Evolutionary conservation across 306 rosid genomes (phyloP).

Genomic region (Malus asiatica): DNA sequence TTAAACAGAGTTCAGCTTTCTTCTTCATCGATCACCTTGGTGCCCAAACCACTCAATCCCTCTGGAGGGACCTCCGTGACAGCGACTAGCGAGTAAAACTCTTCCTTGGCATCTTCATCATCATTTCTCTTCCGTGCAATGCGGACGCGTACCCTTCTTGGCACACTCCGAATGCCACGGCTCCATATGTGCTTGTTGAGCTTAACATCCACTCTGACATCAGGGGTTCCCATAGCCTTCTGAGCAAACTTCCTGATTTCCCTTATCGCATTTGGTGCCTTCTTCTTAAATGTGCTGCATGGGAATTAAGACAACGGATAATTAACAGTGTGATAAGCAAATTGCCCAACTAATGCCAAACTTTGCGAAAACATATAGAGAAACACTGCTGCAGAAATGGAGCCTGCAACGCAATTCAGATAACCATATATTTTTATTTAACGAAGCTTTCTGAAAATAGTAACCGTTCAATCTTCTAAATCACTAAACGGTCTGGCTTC

Average conservation of each 20-base stretch:
- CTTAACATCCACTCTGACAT: conserved; percentile 46
- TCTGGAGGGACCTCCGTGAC: conserved; percentile 33
- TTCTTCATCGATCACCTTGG: conserved; percentile 42
- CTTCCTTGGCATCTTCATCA: conserved; percentile 48
- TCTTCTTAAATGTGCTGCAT: conserved; percentile 48
- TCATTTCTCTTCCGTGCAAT: conserved; percentile 36
- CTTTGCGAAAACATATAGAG: background rate
- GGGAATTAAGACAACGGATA: background rate
- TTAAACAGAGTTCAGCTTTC: conserved; percentile 20
- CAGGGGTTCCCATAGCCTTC: conserved; percentile 43
- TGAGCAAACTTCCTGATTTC: conserved; percentile 48
- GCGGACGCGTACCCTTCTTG: conserved; percentile 29
- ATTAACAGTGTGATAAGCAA: background rate
- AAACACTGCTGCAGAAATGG: background rate
- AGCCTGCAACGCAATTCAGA: background rate
- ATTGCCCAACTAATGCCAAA: background rate
- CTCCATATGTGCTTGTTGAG: conserved; percentile 45
- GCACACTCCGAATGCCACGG: conserved; percentile 41
- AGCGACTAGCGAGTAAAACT: conserved; percentile 37
- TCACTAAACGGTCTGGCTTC: background rate
- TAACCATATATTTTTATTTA: background rate
- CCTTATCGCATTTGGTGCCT: conserved; percentile 41
- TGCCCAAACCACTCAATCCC: conserved; percentile 36
- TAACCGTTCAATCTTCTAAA: background rate
- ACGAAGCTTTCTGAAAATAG: background rate